phyloP scores from a whole-genome alignment of 2,329 filamentous ascomycete species.

The Cladosporium sp. region DNA sequence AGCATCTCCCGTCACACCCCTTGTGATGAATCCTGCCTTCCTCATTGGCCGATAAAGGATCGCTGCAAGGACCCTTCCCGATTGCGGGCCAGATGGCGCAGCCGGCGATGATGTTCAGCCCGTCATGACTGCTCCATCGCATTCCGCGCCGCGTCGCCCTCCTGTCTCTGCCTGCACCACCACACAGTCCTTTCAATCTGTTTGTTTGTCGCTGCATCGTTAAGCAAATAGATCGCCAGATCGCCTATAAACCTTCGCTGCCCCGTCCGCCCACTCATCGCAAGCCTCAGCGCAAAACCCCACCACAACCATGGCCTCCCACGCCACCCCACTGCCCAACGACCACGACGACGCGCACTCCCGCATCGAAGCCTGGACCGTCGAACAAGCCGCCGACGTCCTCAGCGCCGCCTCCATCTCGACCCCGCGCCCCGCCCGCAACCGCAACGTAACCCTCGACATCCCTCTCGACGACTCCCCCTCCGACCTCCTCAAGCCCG shows the following conservation, averaged over 20 bases:
- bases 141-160: not conserved
- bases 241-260: not conserved
- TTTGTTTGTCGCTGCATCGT: not conserved
- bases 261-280: not conserved
- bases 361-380: constrained; percentile 43
- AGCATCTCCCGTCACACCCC: no score
- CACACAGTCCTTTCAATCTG: not conserved
- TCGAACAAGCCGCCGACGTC: constrained; percentile 38
- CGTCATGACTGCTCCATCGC: not conserved
- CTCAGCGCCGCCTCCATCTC: constrained; percentile 37
- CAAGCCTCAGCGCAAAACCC: not conserved
- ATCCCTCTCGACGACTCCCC: constrained; percentile 62
- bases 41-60: no score
- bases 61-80: no score
- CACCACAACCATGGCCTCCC: not conserved
- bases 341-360: constrained; percentile 20
- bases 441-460: constrained; percentile 58
- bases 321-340: not conserved
- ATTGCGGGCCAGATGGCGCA: no score
- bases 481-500: constrained; percentile 14
- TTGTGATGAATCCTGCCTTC: no score
- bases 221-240: not conserved
- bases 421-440: constrained; percentile 32
- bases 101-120: not conserved
- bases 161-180: not conserved